Base-by-base conservation (phyloP, 352 stramenopile species). In the Globisporangium sylvaticum region DNA sequence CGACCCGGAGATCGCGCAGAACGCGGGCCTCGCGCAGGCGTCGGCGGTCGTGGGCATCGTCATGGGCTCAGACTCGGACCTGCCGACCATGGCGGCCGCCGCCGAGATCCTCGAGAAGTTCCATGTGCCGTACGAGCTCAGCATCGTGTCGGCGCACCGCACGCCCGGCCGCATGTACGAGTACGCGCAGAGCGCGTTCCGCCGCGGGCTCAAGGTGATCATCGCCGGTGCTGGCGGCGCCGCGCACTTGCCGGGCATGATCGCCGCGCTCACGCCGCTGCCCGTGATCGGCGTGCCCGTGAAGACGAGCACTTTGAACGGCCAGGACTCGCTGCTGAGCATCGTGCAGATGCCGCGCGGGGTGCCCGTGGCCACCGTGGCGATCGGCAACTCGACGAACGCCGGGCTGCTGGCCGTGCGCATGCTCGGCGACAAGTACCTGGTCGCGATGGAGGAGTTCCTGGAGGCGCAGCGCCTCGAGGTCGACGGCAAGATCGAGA, bases 261-360 rank as follows among this genome's bases (percentile, higher is more conserved):
- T 98, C 69, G 83, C 92, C 55, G 79, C 86, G 76, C 48, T 98
- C 73, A 89, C 85, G 57, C 87, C 82, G 22, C 77, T 92, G 65
- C 94, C 86, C 8, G 96, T 99, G 7, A 83, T 99, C 29, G 97
- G 97, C 46, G 97, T 99, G 2, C 97, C 97, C 14, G 94, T 99
- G 24, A 99, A 99, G 81, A 99, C 96, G 6, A 98, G 91, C 25
- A 98, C 97, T 22, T 77, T 99, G 15, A 99, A 97, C 70, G 97
- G 97, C 31, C 80, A 99, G 59, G 97, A 99, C 81, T 98, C 95
- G 53, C 80, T 99, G 14, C 83, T 99, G 69, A 98, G 92, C 73
- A 99, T 99, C 76, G 97, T 99, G 25, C 97, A 99, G 85, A 99
- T 99, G 97, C 97, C 97, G 42, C 81, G 95, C 37, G 97, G 97